Conservation (phyloP, 352 stramenopile genomes). For the Saprolegnia parasitica region DNA sequence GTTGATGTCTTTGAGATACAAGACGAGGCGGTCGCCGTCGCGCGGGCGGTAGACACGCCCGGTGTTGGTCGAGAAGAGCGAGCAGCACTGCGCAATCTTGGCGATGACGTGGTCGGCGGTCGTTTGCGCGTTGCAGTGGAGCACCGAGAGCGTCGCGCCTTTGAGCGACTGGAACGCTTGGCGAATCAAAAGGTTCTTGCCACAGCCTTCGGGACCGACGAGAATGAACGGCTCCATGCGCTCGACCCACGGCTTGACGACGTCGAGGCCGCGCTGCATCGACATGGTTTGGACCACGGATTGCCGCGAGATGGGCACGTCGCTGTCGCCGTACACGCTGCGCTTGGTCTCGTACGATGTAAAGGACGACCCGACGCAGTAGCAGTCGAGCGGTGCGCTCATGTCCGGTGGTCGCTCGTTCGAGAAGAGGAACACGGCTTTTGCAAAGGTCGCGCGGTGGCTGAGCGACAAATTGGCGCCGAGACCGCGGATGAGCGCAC, state of each 20-base stretch:
- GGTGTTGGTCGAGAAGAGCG: conserved; percentile 86
- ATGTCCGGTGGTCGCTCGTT: conserved; percentile 88
- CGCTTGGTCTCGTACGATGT: conserved; percentile 73
- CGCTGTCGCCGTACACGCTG: conserved; percentile 65
- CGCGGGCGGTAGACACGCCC: conserved; percentile 91
- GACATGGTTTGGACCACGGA: conserved; percentile 71
- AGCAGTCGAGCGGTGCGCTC: conserved; percentile 83
- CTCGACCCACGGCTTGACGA: conserved; percentile 89
- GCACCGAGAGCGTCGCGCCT: conserved; percentile 68
- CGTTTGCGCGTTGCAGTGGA: conserved; percentile 94
- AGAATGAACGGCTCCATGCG: conserved; percentile 93
- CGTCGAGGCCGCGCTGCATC: conserved; percentile 83
- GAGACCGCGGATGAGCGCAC: conserved; percentile 87
- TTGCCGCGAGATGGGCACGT: conserved; percentile 38
- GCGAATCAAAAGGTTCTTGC: conserved; percentile 93
- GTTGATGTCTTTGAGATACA: conserved; percentile 97
- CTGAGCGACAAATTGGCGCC: conserved; percentile 86
- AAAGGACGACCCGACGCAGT: conserved; percentile 63
- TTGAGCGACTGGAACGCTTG: conserved; percentile 84
- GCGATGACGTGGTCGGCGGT: conserved; percentile 92
- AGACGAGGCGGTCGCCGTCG: conserved; percentile 88
- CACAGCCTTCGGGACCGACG: conserved; percentile 90
- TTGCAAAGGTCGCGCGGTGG: conserved; percentile 78
- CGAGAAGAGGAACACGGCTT: conserved; percentile 89
- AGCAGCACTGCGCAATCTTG: conserved; percentile 92